These are phyloP conservation scores for Boletus speciosus DNA, from an alignment of 768 basidiomycete genomes.

Conservation along the genomic window DNA sequence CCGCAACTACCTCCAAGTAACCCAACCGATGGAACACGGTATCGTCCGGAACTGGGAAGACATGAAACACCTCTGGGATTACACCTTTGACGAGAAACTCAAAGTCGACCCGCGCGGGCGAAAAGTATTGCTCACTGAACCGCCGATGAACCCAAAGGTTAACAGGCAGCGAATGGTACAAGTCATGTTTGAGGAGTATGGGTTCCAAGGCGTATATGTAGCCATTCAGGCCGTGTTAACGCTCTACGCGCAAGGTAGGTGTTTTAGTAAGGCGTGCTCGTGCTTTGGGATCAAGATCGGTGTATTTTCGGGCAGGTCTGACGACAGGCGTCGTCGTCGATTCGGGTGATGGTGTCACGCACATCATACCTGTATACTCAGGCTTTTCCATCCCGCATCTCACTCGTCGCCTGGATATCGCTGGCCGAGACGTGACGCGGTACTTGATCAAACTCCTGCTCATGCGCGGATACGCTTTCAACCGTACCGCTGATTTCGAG, in stretches of 20 bases:
- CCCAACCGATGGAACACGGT: slow-evolving; percentile 99
- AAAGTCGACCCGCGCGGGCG: slow-evolving; percentile 79
- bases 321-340: slow-evolving; percentile 99
- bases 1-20: slow-evolving; percentile 93
- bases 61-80: slow-evolving; percentile 98
- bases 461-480: slow-evolving; percentile 99
- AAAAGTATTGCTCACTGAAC: slow-evolving; percentile 94
- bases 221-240: slow-evolving; percentile 99
- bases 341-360: slow-evolving; percentile 98
- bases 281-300: background rate
- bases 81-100: slow-evolving; percentile 96
- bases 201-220: slow-evolving; percentile 92
- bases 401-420: slow-evolving; percentile 92
- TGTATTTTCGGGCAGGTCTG: slow-evolving; percentile 57
- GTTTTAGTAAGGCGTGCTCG: background rate
- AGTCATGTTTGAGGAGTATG: slow-evolving; percentile 99
- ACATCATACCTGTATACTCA: slow-evolving; percentile 98
- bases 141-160: slow-evolving; percentile 96
- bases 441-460: slow-evolving; percentile 99
- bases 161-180: slow-evolving; percentile 94
- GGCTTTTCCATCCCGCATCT: slow-evolving; percentile 95
- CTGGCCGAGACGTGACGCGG: slow-evolving; percentile 95
- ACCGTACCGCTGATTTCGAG: slow-evolving; percentile 98
- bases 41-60: slow-evolving; percentile 99
- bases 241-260: slow-evolving; percentile 94